Evolutionary conservation across 192 early-diverging fungal genomes (phyloP), one percentile per base, ranked within the genome.

Genomic region (Gryganskiella cystojenkinii): DNA sequence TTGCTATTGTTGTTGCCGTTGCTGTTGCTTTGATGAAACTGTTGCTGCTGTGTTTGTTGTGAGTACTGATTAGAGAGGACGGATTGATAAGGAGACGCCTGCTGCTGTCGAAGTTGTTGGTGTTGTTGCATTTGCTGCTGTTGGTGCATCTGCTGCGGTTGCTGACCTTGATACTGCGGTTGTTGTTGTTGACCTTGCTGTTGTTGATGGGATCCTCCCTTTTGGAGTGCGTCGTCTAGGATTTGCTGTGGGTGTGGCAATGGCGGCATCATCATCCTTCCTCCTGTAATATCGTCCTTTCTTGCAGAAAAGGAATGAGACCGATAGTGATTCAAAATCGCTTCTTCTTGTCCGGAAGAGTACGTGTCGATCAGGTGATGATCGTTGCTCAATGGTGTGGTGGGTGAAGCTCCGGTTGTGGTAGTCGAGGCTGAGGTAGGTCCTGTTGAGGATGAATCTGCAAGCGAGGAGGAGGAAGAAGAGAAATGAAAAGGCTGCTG

Each of bases 181-280:
- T 52, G 28, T 49, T 50, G 40, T 27, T 65, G 50, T 22, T 34
- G 67, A 55, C 13, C 45, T 22, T 49, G 45, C 20, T 25, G 15
- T 43, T 51, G 40, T 30, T n/a, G n/a, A n/a, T n/a, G n/a, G n/a
- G n/a, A n/a, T 60, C 44, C 17, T 0, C 71, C 71, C 53, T 67
- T 75, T 50, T 76, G 64, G 15, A 69, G 35, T 8, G 66, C 60
- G n/a, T 69, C 74, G n/a, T 78, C 74, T 5, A 78, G 15, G 17
- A 68, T 69, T 24, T 78, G 74, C 15, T 78, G 74, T n/a, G 74
- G 66, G 28, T 78, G 66, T 43, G 66, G 67, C 33, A 69, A 62
- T 40, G 68, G 74, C 27, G 43, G 13, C 24, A 33, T 37, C 37
- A 20, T 42, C 11, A 42, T 44, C 22, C 15, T 68, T 5, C 72